Evolutionary conservation across 2,329 filamentous ascomycete genomes (phyloP).

Genomic region (Leptoxyphium fumago): DNA sequence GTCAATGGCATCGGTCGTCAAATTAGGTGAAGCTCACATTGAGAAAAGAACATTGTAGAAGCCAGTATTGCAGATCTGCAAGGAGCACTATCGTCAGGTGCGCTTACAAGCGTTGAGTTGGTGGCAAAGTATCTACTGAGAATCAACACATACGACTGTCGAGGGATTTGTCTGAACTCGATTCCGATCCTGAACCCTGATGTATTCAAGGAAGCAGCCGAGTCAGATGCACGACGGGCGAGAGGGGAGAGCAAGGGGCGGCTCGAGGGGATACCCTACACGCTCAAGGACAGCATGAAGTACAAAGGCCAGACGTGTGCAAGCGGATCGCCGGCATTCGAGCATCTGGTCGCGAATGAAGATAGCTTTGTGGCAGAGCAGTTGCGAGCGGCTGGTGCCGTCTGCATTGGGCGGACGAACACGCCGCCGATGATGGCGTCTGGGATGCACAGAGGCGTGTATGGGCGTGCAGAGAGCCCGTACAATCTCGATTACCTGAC

Average conservation of each 20-base stretch:
- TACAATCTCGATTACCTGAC: constrained; percentile 41
- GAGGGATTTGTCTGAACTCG: constrained; percentile 29
- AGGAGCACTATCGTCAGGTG: constrained; percentile 26
- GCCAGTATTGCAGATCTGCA: constrained; percentile 32
- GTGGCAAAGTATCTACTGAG: constrained; percentile 32
- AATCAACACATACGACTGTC: constrained; percentile 32
- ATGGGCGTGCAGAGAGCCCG: constrained; percentile 41
- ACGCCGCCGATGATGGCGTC: constrained; percentile 46
- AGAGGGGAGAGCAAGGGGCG: constrained; percentile 21
- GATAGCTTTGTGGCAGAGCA: constrained; percentile 37
- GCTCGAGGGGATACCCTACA: constrained; percentile 43
- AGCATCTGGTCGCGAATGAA: constrained; percentile 33
- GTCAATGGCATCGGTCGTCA: too few relatives aligned
- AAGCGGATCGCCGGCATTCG: constrained; percentile 40
- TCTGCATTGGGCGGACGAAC: constrained; percentile 42
- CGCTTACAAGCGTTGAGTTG: constrained; percentile 31
- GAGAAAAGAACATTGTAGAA: constrained; percentile 27
- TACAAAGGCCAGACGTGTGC: constrained; percentile 39
- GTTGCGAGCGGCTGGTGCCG: constrained; percentile 34
- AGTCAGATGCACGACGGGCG: constrained; percentile 32
- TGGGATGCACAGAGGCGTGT: constrained; percentile 42
- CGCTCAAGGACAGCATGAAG: constrained; percentile 44
- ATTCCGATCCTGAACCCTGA: constrained; percentile 34
- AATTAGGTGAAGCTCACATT: too few relatives aligned
- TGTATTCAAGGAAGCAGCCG: constrained; percentile 32